Evolutionary conservation across 2,329 filamentous ascomycete genomes (phyloP), one percentile per base, ranked within the genome.

Genomic region (Colletotrichum australisinense): DNA sequence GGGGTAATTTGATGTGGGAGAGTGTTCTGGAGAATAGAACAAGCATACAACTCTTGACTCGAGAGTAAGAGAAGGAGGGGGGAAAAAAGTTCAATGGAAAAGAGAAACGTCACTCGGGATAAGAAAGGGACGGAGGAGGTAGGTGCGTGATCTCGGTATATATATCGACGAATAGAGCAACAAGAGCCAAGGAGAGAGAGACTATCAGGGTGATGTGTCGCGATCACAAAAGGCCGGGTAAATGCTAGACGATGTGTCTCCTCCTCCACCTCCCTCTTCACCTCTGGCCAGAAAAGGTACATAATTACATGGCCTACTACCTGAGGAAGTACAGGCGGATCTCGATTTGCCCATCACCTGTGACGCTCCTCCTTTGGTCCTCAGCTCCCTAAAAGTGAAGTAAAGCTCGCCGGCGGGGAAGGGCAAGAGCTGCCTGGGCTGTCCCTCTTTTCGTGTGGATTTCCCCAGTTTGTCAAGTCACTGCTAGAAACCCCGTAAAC

Each of bases 71-170:
- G 35, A 16, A 12, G 5, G 35, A 14, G 5, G 35, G 14, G 35
- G 12, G 4, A 38, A 38, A 38, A 38, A 38, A 19, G 30, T 22
- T 7, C 16, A 22, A 46, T 19, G n/a, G 24, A 4, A 22, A 30
- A 24, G 32, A 12, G 28, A 57, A 67, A 69, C 56, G 26, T 57
- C 59, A 64, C 58, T 46, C 46, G n/a, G 46, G n/a, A 35, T 24
- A 53, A 58, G 4, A 26, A 46, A 32, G 9, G 28, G 32, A 62
- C 14, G n/a, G 16, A 16, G 19, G 26, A 22, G 63, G 24, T 16
- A 52, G 53, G 32, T 35, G 53, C n/a, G 59, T 58, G 42, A 60
- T 53, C 60, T 65, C 60, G 70, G 60, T 32, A 57, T 73, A 73
- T 73, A 73, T 73, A 65, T 59, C 42, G n/a, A 38, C 69, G 55